Percentiles rank a stretch among this genome's conserved stretches.
These are phyloP conservation scores for Corchorus olitorius DNA, from an alignment of 345 rosid species.

Conservation along the genomic window DNA sequence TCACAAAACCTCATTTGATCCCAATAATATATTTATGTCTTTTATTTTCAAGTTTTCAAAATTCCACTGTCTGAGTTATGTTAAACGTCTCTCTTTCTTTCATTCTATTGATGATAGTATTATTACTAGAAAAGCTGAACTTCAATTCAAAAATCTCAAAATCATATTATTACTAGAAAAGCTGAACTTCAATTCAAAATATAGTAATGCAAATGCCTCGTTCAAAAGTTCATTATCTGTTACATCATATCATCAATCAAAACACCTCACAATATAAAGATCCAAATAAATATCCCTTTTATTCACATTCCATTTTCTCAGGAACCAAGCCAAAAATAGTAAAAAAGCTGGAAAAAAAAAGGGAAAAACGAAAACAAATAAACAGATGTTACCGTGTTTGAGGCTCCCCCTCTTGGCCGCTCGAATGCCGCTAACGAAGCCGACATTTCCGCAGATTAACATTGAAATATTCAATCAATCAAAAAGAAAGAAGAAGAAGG, in stretches of 20 bases:
- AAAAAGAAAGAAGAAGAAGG: not conserved
- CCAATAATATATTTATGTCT: not conserved
- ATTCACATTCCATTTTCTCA: slow-evolving; percentile 12
- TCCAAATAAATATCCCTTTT: not conserved
- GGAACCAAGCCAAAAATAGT: slow-evolving; percentile 18
- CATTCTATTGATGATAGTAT: not conserved
- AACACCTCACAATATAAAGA: not conserved
- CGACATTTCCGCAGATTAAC: slow-evolving; percentile 60
- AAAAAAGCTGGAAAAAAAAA: not conserved
- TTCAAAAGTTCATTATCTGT: not conserved
- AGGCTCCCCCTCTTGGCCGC: slow-evolving; percentile 64
- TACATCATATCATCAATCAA: slow-evolving; percentile 3
- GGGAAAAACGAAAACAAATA: not conserved
- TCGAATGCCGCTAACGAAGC: slow-evolving; percentile 82
- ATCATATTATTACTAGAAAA: not conserved
- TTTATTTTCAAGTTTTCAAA: not conserved
- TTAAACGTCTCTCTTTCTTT: not conserved
- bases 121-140: not conserved
- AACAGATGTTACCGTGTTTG: slow-evolving; percentile 66
- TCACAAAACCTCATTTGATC: not conserved
- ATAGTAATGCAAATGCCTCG: not conserved
- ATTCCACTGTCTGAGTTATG: not conserved
- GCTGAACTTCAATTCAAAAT: slow-evolving; percentile 17
- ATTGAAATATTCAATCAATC: slow-evolving; percentile 23
- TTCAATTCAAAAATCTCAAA: slow-evolving; percentile 6